Evolutionary conservation across 768 basidiomycete species (phyloP), one percentile per base, ranked within the genome.

Genomic region (Trametes villosa): DNA sequence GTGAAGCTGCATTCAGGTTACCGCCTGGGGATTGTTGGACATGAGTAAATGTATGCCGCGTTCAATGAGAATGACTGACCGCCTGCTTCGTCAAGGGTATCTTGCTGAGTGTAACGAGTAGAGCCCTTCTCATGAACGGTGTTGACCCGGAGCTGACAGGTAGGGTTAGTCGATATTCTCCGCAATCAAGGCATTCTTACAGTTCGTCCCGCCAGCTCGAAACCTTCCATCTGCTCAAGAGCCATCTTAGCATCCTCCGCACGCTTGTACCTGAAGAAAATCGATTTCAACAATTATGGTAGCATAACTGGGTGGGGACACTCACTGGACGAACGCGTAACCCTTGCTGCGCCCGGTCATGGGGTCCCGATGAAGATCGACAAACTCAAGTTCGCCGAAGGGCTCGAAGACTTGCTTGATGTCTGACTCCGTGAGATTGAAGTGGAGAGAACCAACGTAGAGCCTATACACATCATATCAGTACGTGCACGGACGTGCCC

Each of bases 341-440:
- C 97, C 97, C 74, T 98, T 98, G 78, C 94, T 96, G 68, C 94
- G 87, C 38, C 95, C 95, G 51, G 95, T 95, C 84, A 86, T 87
- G 4, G 93, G 91, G 74, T 98, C 95, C 73, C 91, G 87, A 76
- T 97, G 97, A 70, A 98, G 84, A 82, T 99, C 96, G 73, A 99
- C 95, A 78, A 96, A 96, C 77, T 96, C 96, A 67, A 99, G 83
- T 77, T 96, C 92, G 69, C 97, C 97, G 74, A 98, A 99, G 11
- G 96, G 95, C 73, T 97, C 95, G 75, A 99, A 99, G 67, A 99
- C 96, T 85, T 98, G 95, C 77, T 90, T 92, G 78, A 99, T 91
- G 80, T 99, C 96, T 68, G 93, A 89, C 78, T 97, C 92, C 56
- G 94, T 92, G 62, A 99, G 88, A 75, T 94, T 96, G 81, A 96